phyloP scores from a whole-genome alignment of 2,329 filamentous ascomycete species.

The Penicillium oxalicum region DNA sequence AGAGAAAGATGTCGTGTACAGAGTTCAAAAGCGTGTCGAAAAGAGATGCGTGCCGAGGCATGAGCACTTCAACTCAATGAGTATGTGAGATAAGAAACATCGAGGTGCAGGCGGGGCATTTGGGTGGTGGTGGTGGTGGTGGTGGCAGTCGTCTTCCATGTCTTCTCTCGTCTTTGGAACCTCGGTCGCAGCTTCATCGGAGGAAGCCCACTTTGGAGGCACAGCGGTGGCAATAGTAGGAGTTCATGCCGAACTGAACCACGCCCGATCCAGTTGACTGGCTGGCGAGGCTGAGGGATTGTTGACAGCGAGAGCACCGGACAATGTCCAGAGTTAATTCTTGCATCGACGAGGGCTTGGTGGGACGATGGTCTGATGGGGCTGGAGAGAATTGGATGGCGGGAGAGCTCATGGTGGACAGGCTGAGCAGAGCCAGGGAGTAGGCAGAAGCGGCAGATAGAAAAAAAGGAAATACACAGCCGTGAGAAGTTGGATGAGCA shows the following conservation, averaged over 20 bases:
- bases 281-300: constrained; percentile 40
- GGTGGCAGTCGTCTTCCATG: not conserved
- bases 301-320: constrained; percentile 45
- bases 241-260: constrained; percentile 45
- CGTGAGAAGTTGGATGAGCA: too few species aligned
- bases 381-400: constrained; percentile 30
- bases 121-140: not conserved
- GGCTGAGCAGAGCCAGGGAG: not conserved
- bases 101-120: too few species aligned
- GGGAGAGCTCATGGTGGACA: constrained; percentile 32
- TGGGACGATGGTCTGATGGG: constrained; percentile 17
- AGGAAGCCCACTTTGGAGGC: constrained; percentile 42
- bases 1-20: too few species aligned
- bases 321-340: constrained; percentile 35
- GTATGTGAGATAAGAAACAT: too few species aligned
- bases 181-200: constrained; percentile 24
- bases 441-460: not conserved
- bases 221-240: constrained; percentile 45
- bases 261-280: constrained; percentile 29
- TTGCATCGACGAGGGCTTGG: constrained; percentile 20
- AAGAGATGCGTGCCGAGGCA: not conserved
- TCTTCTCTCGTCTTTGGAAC: not conserved
- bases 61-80: too few species aligned
- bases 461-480: too few species aligned
- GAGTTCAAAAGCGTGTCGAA: not conserved